Percentiles rank a stretch among this genome's conserved stretches.
These are phyloP conservation scores for Capsicum chinense DNA, from an alignment of 257 asterid genomes.

Conservation along the genomic window DNA sequence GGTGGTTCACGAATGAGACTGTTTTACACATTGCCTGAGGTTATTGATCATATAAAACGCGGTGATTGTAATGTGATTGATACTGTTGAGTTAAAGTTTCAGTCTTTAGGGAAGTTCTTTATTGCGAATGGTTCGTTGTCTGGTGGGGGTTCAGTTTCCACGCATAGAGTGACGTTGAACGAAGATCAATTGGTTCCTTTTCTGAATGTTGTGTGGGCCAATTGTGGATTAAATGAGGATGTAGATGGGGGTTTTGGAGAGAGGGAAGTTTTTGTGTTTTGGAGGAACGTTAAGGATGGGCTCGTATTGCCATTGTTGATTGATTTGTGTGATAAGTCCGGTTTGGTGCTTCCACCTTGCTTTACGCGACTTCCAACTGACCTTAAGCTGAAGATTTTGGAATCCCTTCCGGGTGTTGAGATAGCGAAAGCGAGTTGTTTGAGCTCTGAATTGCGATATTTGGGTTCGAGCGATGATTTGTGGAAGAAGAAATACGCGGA, in stretches of 20 bases:
- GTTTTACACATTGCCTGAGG: conserved; percentile 68
- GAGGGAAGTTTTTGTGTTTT: conserved; percentile 71
- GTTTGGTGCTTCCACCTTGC: conserved; percentile 81
- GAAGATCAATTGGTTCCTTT: conserved; percentile 64
- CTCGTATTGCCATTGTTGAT: conserved; percentile 85
- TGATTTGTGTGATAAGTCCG: conserved; percentile 69
- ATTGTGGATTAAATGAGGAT: conserved; percentile 54
- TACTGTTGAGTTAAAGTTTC: conserved; percentile 59
- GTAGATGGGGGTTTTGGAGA: conserved; percentile 39
- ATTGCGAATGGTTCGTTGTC: conserved; percentile 64
- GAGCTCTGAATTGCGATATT: conserved; percentile 61
- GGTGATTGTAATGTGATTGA: conserved; percentile 25
- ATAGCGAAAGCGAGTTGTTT: conserved; percentile 63
- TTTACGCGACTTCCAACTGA: conserved; percentile 77
- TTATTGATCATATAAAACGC: conserved; percentile 16
- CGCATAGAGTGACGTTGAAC: conserved; percentile 50
- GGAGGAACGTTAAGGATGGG: conserved; percentile 77
- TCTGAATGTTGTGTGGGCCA: conserved; percentile 85
- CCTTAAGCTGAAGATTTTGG: conserved; percentile 72
- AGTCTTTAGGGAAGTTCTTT: conserved; percentile 61
- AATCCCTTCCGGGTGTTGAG: conserved; percentile 66
- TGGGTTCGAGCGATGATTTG: conserved; percentile 71
- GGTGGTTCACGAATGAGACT: conserved; percentile 44
- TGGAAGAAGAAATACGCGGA: conserved; percentile 71
- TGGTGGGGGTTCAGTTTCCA: conserved; percentile 32